These are phyloP conservation scores for Cryptosporidium sp. DNA, from an alignment of 169 alveolate species.

Conservation along the genomic window DNA sequence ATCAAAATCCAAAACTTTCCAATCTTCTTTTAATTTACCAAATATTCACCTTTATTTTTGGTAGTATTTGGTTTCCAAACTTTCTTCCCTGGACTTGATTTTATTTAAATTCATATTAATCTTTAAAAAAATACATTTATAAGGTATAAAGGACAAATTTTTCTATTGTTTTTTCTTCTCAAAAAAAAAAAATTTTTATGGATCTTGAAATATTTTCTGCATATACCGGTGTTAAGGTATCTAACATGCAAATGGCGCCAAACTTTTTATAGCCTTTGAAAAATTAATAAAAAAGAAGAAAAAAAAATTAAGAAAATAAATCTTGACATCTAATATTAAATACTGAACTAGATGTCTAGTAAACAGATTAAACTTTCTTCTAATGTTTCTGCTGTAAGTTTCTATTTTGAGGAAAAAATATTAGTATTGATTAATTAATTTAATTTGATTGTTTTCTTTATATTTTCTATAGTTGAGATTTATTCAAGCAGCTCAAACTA, in stretches of 20 bases:
- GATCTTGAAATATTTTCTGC: not conserved
- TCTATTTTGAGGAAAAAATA: not conserved
- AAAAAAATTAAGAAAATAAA: not conserved
- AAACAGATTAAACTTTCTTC: slow-evolving; percentile 43
- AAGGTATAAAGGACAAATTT: not conserved
- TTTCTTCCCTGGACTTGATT: slow-evolving; percentile 57
- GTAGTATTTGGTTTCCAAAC: slow-evolving; percentile 64
- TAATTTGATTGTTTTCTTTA: not conserved
- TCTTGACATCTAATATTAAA: not conserved
- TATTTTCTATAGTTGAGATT: slow-evolving; percentile 34
- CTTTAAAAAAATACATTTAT: not conserved
- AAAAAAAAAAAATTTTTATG: too few species aligned
- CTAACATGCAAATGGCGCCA: slow-evolving; percentile 7
- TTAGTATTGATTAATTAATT: not conserved
- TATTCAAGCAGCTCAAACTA: slow-evolving; percentile 72
- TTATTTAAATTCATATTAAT: too few species aligned
- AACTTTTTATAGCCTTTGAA: not conserved
- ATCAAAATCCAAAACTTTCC: not conserved
- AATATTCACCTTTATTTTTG: slow-evolving; percentile 65
- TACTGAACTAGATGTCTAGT: not conserved
- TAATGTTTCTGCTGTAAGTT: slow-evolving; percentile 54
- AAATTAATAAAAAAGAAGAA: not conserved
- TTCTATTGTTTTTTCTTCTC: too few species aligned
- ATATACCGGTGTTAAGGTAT: not conserved
- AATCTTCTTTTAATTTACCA: slow-evolving; percentile 19